phyloP scores from a whole-genome alignment of 2,329 filamentous ascomycete genomes.

The Celoporthe dispersa region DNA sequence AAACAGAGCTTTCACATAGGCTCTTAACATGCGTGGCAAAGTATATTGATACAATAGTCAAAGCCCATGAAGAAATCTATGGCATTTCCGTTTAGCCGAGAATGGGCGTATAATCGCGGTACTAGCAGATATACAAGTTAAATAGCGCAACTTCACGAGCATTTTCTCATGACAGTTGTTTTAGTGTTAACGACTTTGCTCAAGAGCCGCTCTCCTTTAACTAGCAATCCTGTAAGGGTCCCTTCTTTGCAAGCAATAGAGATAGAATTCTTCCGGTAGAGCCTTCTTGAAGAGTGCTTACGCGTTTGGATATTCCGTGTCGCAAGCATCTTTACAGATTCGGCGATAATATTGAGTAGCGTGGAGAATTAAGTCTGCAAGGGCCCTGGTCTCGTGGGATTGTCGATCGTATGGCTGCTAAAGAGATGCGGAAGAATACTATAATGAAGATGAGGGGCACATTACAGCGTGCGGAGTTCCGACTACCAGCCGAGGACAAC shows the following conservation, averaged over 20 bases:
- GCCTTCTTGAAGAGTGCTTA: neutral
- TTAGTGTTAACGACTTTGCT: neutral
- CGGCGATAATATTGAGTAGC: neutral
- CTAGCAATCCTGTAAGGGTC: neutral
- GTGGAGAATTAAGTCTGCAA: neutral
- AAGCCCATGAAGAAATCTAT: neutral
- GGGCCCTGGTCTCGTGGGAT: neutral
- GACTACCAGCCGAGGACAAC: neutral
- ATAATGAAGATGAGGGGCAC: neutral
- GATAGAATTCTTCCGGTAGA: neutral
- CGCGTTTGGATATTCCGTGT: neutral
- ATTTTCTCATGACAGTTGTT: neutral
- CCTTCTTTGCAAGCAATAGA: neutral
- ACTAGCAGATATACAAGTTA: conserved; percentile 7
- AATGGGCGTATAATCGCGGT: neutral
- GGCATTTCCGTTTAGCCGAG: neutral
- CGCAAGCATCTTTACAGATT: neutral
- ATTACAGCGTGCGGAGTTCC: neutral
- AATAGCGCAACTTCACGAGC: neutral
- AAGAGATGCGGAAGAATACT: neutral
- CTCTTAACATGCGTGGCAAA: neutral
- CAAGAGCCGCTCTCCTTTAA: neutral
- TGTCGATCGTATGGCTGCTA: neutral
- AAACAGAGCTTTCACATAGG: neutral
- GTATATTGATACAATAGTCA: neutral